These are phyloP conservation scores for Clarireedia monteithiana DNA, from an alignment of 2,329 filamentous ascomycete species.

Conservation along the genomic window DNA sequence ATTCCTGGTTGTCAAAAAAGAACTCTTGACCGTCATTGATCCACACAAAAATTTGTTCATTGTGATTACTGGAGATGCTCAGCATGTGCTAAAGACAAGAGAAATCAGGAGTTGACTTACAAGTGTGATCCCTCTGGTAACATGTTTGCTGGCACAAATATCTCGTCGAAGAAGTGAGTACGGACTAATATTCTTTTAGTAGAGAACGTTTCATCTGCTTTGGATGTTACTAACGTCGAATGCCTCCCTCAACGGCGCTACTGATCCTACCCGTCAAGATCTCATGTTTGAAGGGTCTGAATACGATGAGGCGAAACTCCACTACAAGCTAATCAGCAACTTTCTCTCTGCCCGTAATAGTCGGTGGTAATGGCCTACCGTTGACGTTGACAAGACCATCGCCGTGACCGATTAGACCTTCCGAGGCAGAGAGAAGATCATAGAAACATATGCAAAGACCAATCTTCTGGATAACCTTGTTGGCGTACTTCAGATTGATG, in stretches of 20 bases:
- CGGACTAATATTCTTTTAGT: slow-evolving; percentile 44
- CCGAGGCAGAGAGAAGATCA: slow-evolving; percentile 80
- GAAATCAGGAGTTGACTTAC: slow-evolving; percentile 41
- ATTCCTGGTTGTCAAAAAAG: slow-evolving; percentile 85
- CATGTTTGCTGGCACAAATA: slow-evolving; percentile 68
- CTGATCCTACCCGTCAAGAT: slow-evolving; percentile 81
- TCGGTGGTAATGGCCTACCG: slow-evolving; percentile 42
- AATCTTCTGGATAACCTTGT: slow-evolving; percentile 90
- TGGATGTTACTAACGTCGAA: slow-evolving; percentile 47
- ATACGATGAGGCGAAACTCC: slow-evolving; percentile 88
- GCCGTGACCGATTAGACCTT: slow-evolving; percentile 89
- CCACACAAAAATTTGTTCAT: slow-evolving; percentile 81
- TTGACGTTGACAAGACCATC: slow-evolving; percentile 92
- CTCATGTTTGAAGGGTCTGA: slow-evolving; percentile 92
- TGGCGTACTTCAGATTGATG: slow-evolving; percentile 94
- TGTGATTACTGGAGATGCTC: slow-evolving; percentile 49
- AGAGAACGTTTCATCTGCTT: not conserved
- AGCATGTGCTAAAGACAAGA: slow-evolving; percentile 3
- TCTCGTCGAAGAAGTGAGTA: slow-evolving; percentile 90
- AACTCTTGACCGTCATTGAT: slow-evolving; percentile 62
- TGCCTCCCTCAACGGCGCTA: slow-evolving; percentile 62
- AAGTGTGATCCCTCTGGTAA: slow-evolving; percentile 71
- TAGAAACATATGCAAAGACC: slow-evolving; percentile 92
- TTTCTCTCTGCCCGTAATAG: not conserved
- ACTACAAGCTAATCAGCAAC: slow-evolving; percentile 43